phyloP scores from a whole-genome alignment of 2,329 filamentous ascomycete species.

The Arthrobotrys pseudoclavata region DNA sequence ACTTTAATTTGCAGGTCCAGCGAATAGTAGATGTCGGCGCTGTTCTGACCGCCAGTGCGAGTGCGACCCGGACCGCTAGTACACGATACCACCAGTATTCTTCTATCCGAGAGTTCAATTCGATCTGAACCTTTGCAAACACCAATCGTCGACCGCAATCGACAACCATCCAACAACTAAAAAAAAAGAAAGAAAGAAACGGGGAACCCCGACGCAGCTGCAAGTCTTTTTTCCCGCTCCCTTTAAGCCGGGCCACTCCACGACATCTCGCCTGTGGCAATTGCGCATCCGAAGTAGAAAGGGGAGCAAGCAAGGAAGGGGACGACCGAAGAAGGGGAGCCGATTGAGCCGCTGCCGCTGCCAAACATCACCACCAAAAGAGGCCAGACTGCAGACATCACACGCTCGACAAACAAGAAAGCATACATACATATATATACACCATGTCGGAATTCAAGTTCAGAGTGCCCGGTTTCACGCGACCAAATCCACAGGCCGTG shows the following conservation, averaged over 20 bases:
- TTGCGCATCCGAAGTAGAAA: conserved; percentile 40
- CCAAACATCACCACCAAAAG: conserved; percentile 6
- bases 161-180: background rate
- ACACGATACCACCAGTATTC: conserved; percentile 32
- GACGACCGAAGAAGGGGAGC: conserved; percentile 31
- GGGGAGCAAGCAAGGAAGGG: conserved; percentile 38
- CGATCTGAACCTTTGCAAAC: conserved; percentile 18
- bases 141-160: conserved; percentile 21
- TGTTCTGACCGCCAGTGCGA: conserved; percentile 53
- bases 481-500: conserved; percentile 49
- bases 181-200: background rate
- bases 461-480: conserved; percentile 58
- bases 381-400: conserved; percentile 14
- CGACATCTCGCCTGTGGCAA: conserved; percentile 33
- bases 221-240: conserved; percentile 9
- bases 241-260: background rate
- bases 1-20: conserved; percentile 30
- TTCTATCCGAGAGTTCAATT: conserved; percentile 1
- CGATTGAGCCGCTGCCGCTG: conserved; percentile 22
- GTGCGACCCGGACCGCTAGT: conserved; percentile 43
- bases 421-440: background rate
- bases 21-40: conserved; percentile 58
- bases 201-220: conserved; percentile 21
- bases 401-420: conserved; percentile 31
- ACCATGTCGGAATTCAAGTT: conserved; percentile 59